phyloP scores from a whole-genome alignment of 495 filamentous ascomycete species.

The Pseudomonodictys pantanalensis region DNA sequence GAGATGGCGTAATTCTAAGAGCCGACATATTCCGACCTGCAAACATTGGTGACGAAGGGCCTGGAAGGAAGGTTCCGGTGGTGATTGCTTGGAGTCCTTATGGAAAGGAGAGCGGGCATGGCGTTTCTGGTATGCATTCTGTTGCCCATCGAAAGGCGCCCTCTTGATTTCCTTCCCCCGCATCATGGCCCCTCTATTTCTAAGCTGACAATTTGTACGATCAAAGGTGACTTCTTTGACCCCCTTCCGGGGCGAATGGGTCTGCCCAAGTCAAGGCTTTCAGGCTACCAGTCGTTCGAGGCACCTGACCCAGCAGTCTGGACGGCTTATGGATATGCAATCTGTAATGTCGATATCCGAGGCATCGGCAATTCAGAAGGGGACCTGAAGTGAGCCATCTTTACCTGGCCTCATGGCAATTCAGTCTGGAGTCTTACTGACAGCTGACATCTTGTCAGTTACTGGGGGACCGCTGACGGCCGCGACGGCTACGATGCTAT shows the following conservation, averaged over 20 bases:
- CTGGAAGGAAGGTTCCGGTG: too few relatives aligned
- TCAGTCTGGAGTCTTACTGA: not conserved
- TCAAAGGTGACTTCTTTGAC: not conserved
- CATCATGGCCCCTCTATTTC: too few relatives aligned
- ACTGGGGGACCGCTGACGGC: not conserved
- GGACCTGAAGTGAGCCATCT: not conserved
- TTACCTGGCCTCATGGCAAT: not conserved
- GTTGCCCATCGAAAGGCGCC: not conserved
- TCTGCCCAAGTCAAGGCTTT: not conserved
- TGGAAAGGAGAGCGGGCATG: too few relatives aligned
- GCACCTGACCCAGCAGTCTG: not conserved
- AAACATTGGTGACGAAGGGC: too few relatives aligned
- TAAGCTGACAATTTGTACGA: too few relatives aligned
- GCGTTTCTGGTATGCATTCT: too few relatives aligned
- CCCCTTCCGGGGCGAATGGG: not conserved
- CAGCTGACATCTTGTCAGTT: too few relatives aligned
- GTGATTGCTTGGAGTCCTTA: too few relatives aligned
- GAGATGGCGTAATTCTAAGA: not conserved
- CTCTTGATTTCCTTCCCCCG: too few relatives aligned
- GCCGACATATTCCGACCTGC: not conserved
- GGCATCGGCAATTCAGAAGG: not conserved
- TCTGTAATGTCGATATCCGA: not conserved
- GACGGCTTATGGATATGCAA: not conserved
- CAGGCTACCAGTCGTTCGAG: not conserved
- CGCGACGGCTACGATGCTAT: not conserved